Evolutionary conservation across 768 basidiomycete species (phyloP).

Genomic region (Podaxis carcinomalis): DNA sequence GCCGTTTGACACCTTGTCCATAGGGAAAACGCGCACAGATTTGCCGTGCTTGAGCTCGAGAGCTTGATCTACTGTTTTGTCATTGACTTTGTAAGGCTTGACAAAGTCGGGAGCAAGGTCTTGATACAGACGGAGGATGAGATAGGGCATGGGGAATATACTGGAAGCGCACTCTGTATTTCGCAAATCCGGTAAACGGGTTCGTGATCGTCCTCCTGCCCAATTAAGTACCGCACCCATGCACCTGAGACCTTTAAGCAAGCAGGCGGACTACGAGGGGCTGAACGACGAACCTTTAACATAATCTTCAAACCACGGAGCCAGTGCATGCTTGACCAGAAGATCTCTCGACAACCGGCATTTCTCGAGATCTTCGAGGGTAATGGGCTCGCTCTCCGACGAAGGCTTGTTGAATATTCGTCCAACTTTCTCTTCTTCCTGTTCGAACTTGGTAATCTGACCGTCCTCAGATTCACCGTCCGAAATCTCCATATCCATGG

Average conservation of each 20-base stretch:
- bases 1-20: constrained; percentile 87
- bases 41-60: constrained; percentile 79
- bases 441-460: constrained; percentile 68
- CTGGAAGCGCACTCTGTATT: constrained; percentile 55
- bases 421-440: constrained; percentile 65
- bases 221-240: constrained; percentile 85
- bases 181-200: constrained; percentile 81
- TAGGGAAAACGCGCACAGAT: constrained; percentile 52
- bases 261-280: constrained; percentile 5
- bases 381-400: constrained; percentile 43
- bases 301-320: constrained; percentile 86
- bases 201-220: constrained; percentile 40
- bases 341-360: constrained; percentile 65
- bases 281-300: constrained; percentile 55
- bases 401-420: constrained; percentile 32
- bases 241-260: constrained; percentile 59
- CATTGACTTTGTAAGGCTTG: constrained; percentile 72
- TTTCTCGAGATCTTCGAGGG: constrained; percentile 52
- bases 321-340: constrained; percentile 66
- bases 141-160: constrained; percentile 7
- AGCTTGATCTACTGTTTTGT: constrained; percentile 55
- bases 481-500: constrained; percentile 85
- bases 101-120: constrained; percentile 47
- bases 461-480: constrained; percentile 84
- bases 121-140: constrained; percentile 16